Percentiles rank a stretch among this genome's conserved stretches.
Evolutionary conservation across 2,329 filamentous ascomycete genomes (phyloP).

Genomic region (Neocatenulostroma microsporum): DNA sequence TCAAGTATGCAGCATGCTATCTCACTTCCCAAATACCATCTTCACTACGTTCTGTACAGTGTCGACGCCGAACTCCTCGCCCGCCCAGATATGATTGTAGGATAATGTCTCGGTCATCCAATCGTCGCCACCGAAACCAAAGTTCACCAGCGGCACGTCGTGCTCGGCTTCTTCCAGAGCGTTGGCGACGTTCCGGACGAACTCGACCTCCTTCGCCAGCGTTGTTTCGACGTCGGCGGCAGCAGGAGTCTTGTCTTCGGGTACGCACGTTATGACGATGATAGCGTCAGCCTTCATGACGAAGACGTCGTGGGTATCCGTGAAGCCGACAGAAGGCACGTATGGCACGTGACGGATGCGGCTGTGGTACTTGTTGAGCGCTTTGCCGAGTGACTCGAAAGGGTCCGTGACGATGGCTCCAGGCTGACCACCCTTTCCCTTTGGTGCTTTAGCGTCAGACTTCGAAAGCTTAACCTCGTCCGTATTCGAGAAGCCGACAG

Average conservation of each 20-base stretch:
- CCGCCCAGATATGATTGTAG: slow-evolving; percentile 4
- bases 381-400: slow-evolving; percentile 62
- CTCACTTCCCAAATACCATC: slow-evolving; percentile 3
- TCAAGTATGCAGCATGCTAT: too few relatives aligned
- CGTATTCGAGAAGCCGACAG: slow-evolving; percentile 9
- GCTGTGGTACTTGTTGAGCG: slow-evolving; percentile 52
- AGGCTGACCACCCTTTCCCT: not conserved
- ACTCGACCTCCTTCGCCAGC: slow-evolving; percentile 4
- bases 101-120: slow-evolving; percentile 2
- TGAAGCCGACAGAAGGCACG: slow-evolving; percentile 55
- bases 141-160: slow-evolving; percentile 1
- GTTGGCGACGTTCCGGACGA: slow-evolving; percentile 3
- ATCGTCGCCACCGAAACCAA: slow-evolving; percentile 6
- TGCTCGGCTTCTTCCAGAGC: not conserved
- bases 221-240: slow-evolving; percentile 1
- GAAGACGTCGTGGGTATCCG: slow-evolving; percentile 55
- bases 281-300: slow-evolving; percentile 53
- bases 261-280: slow-evolving; percentile 51
- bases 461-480: slow-evolving; percentile 36
- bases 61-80: slow-evolving; percentile 1
- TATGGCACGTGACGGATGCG: slow-evolving; percentile 66
- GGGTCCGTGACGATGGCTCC: slow-evolving; percentile 46
- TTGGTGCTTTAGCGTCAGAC: slow-evolving; percentile 4
- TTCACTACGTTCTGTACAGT: slow-evolving; percentile 1
- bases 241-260: not conserved